Percentiles rank a stretch among this genome's conserved stretches.
Evolutionary conservation across 345 rosid species (phyloP).

Genomic region (Combretum micranthum): DNA sequence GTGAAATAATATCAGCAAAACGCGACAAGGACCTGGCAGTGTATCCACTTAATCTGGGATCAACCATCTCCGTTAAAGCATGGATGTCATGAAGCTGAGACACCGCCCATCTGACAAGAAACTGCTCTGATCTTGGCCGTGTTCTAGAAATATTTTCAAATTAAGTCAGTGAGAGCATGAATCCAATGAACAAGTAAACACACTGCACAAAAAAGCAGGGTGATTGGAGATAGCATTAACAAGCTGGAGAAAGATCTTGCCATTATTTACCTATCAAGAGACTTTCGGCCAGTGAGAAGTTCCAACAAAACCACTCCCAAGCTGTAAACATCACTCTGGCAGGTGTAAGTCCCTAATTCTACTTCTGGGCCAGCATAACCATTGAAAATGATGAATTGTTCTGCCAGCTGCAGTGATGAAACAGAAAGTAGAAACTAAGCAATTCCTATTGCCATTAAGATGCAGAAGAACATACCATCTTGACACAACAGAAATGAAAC

Average conservation of each 20-base stretch:
- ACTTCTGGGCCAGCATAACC: conserved; percentile 76
- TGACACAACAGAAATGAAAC: too few species aligned
- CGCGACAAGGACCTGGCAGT: conserved; percentile 85
- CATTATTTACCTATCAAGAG: conserved; percentile 59
- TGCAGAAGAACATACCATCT: too few species aligned
- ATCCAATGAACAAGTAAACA: too few species aligned
- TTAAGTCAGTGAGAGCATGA: too few species aligned
- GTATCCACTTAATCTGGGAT: conserved; percentile 61
- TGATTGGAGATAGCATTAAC: too few species aligned
- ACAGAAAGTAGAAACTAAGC: not conserved
- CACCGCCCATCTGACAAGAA: conserved; percentile 83
- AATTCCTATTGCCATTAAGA: too few species aligned
- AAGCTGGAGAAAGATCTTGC: too few species aligned
- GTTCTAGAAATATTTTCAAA: conserved; percentile 32
- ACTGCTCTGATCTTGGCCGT: conserved; percentile 68
- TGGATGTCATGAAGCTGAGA: conserved; percentile 86
- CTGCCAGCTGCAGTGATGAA: conserved; percentile 32
- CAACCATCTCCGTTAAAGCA: conserved; percentile 81
- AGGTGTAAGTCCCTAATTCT: conserved; percentile 69
- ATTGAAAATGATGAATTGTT: conserved; percentile 19
- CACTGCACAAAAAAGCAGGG: too few species aligned
- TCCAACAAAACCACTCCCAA: conserved; percentile 96
- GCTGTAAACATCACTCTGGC: conserved; percentile 89
- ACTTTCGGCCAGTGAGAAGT: conserved; percentile 74
- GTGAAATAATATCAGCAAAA: conserved; percentile 82